Evolutionary conservation across 345 rosid species (phyloP).

Genomic region (Eutrema yunnanense): DNA sequence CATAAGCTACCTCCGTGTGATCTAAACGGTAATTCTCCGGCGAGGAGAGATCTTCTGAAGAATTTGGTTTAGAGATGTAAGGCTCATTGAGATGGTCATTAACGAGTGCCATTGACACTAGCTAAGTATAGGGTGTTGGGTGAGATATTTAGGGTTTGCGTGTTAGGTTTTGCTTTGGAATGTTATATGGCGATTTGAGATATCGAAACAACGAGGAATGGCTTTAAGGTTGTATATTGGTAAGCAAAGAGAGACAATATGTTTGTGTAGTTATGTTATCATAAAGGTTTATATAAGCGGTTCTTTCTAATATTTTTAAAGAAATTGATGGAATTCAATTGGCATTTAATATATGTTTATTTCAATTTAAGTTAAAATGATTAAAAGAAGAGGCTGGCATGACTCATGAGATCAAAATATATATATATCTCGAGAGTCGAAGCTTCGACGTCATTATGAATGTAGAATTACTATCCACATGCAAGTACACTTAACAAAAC

Average conservation of each 20-base stretch:
- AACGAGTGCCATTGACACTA: slow-evolving; percentile 13
- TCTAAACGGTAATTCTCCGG: slow-evolving; percentile 15
- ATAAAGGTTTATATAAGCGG: slow-evolving; percentile 23
- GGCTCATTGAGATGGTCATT: slow-evolving; percentile 6
- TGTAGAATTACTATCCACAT: not conserved
- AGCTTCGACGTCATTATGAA: slow-evolving; percentile 11
- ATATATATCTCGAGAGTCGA: slow-evolving; percentile 8
- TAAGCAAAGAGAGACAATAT: slow-evolving; percentile 4
- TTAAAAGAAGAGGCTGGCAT: slow-evolving; percentile 14
- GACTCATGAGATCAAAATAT: not conserved
- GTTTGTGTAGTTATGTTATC: slow-evolving; percentile 8
- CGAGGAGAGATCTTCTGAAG: slow-evolving; percentile 30
- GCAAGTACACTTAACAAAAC: not conserved
- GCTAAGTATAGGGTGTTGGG: not conserved
- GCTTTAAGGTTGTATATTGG: not conserved
- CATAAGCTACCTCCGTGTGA: not conserved
- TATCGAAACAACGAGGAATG: not conserved
- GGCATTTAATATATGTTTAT: not conserved
- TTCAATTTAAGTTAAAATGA: not conserved
- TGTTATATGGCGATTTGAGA: not conserved
- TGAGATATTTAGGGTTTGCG: not conserved
- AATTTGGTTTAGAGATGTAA: slow-evolving; percentile 11
- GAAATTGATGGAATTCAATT: not conserved
- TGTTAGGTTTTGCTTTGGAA: not conserved
- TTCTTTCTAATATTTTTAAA: not conserved